A percentile compares a stretch with the other conserved stretches of the same genome.
Conservation (phyloP, 2,329 filamentous ascomycete genomes). For the Arthroderma sp. region DNA sequence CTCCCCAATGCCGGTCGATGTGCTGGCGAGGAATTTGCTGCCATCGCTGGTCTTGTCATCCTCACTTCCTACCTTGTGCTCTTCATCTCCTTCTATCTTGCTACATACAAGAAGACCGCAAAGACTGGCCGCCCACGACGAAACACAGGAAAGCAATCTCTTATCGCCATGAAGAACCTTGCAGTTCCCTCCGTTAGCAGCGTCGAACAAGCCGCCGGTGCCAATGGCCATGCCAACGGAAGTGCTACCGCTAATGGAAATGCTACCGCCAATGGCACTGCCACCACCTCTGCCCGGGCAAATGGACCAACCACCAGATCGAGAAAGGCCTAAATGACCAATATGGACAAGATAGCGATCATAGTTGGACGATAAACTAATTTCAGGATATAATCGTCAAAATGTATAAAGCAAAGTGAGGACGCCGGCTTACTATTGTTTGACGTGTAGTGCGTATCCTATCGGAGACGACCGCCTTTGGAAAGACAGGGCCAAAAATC, state of each 20-base stretch:
- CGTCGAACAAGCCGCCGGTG: slow-evolving; percentile 3
- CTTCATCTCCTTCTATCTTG: slow-evolving; percentile 90
- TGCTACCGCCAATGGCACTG: slow-evolving; percentile 8
- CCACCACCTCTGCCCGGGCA: slow-evolving; percentile 26
- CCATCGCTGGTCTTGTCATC: slow-evolving; percentile 73
- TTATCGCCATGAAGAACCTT: slow-evolving; percentile 71
- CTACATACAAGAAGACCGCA: slow-evolving; percentile 61
- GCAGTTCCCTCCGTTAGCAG: slow-evolving; percentile 38
- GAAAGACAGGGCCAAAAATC: not conserved
- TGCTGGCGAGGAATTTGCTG: slow-evolving; percentile 83
- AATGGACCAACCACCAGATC: slow-evolving; percentile 34
- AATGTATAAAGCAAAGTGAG: no score
- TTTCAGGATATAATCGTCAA: no score
- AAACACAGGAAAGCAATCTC: slow-evolving; percentile 64
- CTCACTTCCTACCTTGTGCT: slow-evolving; percentile 81
- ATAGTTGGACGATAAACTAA: no score
- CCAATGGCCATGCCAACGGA: slow-evolving; percentile 18
- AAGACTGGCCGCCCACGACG: slow-evolving; percentile 24
- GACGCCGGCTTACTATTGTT: no score
- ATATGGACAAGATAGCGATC: no score
- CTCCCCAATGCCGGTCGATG: slow-evolving; percentile 68
- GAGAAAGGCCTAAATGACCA: slow-evolving; percentile 30
- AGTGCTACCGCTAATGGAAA: slow-evolving; percentile 10
- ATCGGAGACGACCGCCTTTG: no score
- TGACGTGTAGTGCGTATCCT: no score